Conservation (phyloP, 2,329 filamentous ascomycete species). For the Pyrenochaeta sp. region DNA sequence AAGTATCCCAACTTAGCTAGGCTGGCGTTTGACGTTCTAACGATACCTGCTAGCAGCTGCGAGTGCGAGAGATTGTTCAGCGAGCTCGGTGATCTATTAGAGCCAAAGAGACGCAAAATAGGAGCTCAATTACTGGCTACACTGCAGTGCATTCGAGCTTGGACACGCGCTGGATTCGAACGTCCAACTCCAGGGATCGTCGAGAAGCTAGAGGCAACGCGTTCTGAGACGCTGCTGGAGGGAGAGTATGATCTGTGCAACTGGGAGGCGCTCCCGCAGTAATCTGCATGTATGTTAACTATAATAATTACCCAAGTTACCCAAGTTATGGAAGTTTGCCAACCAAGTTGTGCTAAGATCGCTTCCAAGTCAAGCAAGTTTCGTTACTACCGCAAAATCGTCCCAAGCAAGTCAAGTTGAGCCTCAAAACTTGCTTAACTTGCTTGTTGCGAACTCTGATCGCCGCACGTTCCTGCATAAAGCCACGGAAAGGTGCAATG, state of each 20-base stretch:
- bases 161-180: too few relatives aligned
- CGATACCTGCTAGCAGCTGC: slow-evolving; percentile 1
- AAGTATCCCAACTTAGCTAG: slow-evolving; percentile 3
- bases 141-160: not conserved
- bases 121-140: slow-evolving; percentile 1
- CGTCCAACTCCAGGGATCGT: too few relatives aligned
- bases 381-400: too few relatives aligned
- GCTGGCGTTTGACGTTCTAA: not conserved
- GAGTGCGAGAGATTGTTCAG: slow-evolving; percentile 2
- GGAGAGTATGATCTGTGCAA: too few relatives aligned
- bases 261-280: too few relatives aligned
- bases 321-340: too few relatives aligned
- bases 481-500: slow-evolving; percentile 30
- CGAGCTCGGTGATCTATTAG: slow-evolving; percentile 4
- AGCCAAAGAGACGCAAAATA: not conserved
- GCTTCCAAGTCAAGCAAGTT: too few relatives aligned
- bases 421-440: slow-evolving; percentile 2
- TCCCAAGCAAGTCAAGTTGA: slow-evolving; percentile 3
- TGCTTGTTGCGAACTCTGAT: slow-evolving; percentile 5
- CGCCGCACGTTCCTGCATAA: slow-evolving; percentile 30
- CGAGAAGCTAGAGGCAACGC: too few relatives aligned
- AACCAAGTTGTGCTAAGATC: too few relatives aligned
- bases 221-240: too few relatives aligned
- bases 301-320: too few relatives aligned
- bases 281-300: too few relatives aligned